Base-by-base conservation (phyloP, 2,329 filamentous ascomycete species). In the Talaromyces sp. region DNA sequence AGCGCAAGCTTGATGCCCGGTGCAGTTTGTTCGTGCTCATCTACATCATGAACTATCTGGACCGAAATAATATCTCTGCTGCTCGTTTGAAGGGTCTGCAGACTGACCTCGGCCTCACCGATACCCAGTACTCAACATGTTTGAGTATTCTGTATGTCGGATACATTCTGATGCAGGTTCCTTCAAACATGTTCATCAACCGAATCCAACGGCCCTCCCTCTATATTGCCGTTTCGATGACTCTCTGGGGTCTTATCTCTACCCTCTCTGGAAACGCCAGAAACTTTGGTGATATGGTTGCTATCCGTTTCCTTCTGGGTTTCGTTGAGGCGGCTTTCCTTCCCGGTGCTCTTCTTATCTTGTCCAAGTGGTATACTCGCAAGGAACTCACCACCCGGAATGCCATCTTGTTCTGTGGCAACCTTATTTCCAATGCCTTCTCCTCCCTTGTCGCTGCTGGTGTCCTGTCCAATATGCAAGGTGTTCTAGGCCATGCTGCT, bases 171-270 rank as follows among this genome's bases (percentile, higher is more conserved):
- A 70, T 75, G 6, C 77, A 80, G 51, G 68, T 80, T 1, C 77
- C 77, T 0, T 77, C 75, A 17, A 80, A 79, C 56, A 63, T 80
- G 24, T 71, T 76, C 48, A 69, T 80, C 47, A 76, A 77, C 27
- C 73, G 71, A 5, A 75, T 75, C 53, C 75, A 75, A 67, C 66
- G 78, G 16, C 72, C 69, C 1, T 79, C 75, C 62, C 71, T 72
- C n/a, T 68, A 68, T n/a, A 74, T 75, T 3, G 75, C 75, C 0
- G 70, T 76, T 7, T 74, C 72, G 37, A 79, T 80, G 77, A 70
- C 75, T 1, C 57, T 84, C 10, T 87, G 85, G 84, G 84, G 85
- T 42, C 63, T 85, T 11, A 77, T 87, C 49, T 86, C 82, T 3
- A 85, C 81, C 0, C 70, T 82, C 10, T 83, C 79, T 0, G 84